Percentiles rank a stretch among this genome's conserved stretches.
These are phyloP conservation scores for Colletotrichum abscissum DNA, from an alignment of 2,329 filamentous ascomycete species.

Conservation along the genomic window DNA sequence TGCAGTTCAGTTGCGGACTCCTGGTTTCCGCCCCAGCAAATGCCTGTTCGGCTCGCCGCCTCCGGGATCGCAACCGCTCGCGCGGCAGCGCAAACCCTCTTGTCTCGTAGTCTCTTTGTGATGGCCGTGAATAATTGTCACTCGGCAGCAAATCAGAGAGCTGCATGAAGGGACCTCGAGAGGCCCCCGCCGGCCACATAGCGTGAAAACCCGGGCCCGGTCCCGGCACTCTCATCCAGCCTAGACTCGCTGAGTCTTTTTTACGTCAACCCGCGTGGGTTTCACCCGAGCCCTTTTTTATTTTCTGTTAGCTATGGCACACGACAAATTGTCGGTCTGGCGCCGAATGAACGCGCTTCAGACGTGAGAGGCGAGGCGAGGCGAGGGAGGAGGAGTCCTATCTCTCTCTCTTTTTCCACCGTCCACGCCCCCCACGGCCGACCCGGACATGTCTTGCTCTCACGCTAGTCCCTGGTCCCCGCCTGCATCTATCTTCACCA, in stretches of 20 bases:
- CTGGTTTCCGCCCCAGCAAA: constrained; percentile 12
- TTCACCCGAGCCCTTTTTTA: constrained; percentile 12
- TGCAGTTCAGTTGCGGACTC: not conserved
- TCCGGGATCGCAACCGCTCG: constrained; percentile 34
- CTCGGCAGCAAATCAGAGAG: constrained; percentile 32
- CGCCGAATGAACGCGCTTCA: constrained; percentile 26
- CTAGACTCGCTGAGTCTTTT: constrained; percentile 29
- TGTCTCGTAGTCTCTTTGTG: constrained; percentile 26
- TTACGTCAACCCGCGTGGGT: constrained; percentile 34
- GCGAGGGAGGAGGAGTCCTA: constrained; percentile 13
- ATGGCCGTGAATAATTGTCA: constrained; percentile 27
- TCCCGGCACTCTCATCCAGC: constrained; percentile 32
- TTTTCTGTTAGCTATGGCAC: constrained; percentile 18
- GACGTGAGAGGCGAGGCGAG: constrained; percentile 2
- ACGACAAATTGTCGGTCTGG: constrained; percentile 30
- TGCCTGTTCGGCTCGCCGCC: constrained; percentile 21
- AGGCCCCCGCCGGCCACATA: constrained; percentile 1
- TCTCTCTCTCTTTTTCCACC: constrained; percentile 2
- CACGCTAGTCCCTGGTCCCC: constrained; percentile 26
- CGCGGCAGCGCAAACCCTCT: constrained; percentile 11
- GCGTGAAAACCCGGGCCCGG: constrained; percentile 27
- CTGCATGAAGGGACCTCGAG: constrained; percentile 19
- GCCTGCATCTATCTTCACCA: constrained; percentile 18
- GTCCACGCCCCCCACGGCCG: constrained; percentile 33
- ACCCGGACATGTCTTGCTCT: constrained; percentile 25